phyloP scores from a whole-genome alignment of 805 yeast genomes.

The Candida endomychidarum region DNA sequence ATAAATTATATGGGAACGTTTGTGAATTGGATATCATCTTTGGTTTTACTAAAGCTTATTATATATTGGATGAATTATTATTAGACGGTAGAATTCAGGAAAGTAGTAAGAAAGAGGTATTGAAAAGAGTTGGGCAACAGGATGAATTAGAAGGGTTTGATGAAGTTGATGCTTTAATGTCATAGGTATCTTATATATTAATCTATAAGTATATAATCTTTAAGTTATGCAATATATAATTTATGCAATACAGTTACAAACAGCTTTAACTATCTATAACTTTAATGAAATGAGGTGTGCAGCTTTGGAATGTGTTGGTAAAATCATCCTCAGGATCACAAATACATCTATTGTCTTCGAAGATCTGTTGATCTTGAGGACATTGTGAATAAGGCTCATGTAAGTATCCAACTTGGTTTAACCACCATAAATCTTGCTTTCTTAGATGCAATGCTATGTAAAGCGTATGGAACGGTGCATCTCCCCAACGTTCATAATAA shows the following conservation, averaged over 20 bases:
- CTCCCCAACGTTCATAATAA: constrained; percentile 91
- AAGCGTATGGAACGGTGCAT: constrained; percentile 85
- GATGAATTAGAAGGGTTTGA: constrained; percentile 84
- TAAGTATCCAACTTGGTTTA: constrained; percentile 72
- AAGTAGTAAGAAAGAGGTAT: constrained; percentile 74
- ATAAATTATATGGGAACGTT: constrained; percentile 90
- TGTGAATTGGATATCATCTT: constrained; percentile 96
- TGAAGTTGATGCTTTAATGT: constrained; percentile 44
- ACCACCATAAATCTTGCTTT: constrained; percentile 62
- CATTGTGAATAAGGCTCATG: constrained; percentile 69
- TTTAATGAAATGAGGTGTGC: constrained; percentile 20
- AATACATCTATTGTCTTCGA: constrained; percentile 29
- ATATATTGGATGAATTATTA: constrained; percentile 84
- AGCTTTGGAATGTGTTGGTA: constrained; percentile 21
- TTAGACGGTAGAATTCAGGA: constrained; percentile 89
- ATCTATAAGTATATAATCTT: too few species aligned
- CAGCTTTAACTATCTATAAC: constrained; percentile 2
- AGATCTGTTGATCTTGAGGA: constrained; percentile 40
- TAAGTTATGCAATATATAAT: too few species aligned
- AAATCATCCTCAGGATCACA: constrained; percentile 43
- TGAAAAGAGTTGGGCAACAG: constrained; percentile 75
- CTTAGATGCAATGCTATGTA: constrained; percentile 65
- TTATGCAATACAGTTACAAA: background rate
- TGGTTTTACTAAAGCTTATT: constrained; percentile 92
- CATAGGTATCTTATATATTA: background rate